Evolutionary conservation across 2,329 filamentous ascomycete species (phyloP), one percentile per base, ranked within the genome.

Genomic region (Penicillium sp.): DNA sequence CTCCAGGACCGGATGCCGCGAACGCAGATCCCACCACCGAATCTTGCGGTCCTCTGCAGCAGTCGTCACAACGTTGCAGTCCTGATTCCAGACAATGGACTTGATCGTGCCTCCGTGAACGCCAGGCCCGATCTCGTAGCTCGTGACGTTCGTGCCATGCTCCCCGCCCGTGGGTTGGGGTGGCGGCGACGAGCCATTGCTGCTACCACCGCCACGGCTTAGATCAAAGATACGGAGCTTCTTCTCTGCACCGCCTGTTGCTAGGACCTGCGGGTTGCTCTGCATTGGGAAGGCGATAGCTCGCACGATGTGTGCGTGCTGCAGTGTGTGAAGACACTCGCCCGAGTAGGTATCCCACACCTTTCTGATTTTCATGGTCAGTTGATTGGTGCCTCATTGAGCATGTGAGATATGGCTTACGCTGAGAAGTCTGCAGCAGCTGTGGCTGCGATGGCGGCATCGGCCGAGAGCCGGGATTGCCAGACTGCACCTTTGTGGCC

Each of bases 401-500:
- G 33, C 15, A 10, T 29, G 18, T 39, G 31, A 12, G 18, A 47
- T 25, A 27, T 28, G 43, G 74, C 85, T 66, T 78, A 91, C 87
- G 89, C 89, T 49, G 89, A 93, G 70, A 98, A 98, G 70, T 98
- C 93, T 44, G 93, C 93, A 43, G 91, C 95, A 41, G 89, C 93
- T 29, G 95, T 97, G 8, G 91, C 93, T 49, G 93, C 92, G 42
- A 90, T 85, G 24, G 83, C 84, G 37, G 90, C 89, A 73, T 97
- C 90, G 18, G 88, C 84, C 46, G 90, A 95, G 31, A 98, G 79
- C 61, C 91, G 83, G 46, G 91, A 89, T 75, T 96, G 91, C 90
- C 93, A 98, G 52, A 97, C 92, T 32, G 93, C 93, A 55, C 93
- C 93, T 74, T 98, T 97, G 77, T 98, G 93, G 35, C 93, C 93